Percentiles rank a stretch among this genome's conserved stretches.
phyloP scores from a whole-genome alignment of 352 stramenopile species.

The Phytophthora pisi region DNA sequence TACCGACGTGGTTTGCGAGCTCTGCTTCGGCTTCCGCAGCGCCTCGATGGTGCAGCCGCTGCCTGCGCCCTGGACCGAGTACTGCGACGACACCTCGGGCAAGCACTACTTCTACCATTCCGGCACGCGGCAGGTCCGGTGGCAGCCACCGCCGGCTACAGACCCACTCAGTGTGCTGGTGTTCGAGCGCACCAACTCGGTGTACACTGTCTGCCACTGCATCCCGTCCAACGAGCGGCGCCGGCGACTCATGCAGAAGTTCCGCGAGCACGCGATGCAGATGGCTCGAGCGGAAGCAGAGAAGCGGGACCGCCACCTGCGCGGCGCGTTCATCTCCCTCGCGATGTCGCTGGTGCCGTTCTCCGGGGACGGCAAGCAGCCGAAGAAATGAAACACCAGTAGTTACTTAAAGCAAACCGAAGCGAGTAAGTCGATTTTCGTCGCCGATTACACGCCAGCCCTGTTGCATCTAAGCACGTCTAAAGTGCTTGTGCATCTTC shows the following conservation, averaged over 20 bases:
- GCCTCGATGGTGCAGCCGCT: constrained; percentile 37
- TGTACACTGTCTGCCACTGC: constrained; percentile 62
- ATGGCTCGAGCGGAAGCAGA: constrained; percentile 43
- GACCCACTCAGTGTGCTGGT: constrained; percentile 48
- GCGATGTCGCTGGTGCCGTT: constrained; percentile 41
- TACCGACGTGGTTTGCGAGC: constrained; percentile 59
- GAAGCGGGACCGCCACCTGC: constrained; percentile 52
- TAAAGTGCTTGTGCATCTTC: constrained; percentile 79
- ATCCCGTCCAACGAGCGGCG: constrained; percentile 61
- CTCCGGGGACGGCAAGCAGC: constrained; percentile 6
- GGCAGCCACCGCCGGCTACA: constrained; percentile 43
- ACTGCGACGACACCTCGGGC: constrained; percentile 43
- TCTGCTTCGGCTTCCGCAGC: constrained; percentile 52
- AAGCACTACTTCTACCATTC: constrained; percentile 67
- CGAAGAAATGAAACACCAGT: constrained; percentile 6
- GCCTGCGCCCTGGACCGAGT: constrained; percentile 55
- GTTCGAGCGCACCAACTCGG: constrained; percentile 64
- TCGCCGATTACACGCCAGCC: background rate
- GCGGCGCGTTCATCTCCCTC: constrained; percentile 57
- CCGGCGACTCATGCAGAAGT: constrained; percentile 59
- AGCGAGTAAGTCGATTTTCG: constrained; percentile 15
- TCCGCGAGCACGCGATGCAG: constrained; percentile 49
- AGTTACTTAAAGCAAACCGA: background rate
- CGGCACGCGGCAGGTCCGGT: constrained; percentile 45
- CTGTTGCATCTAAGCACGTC: constrained; percentile 43